These are phyloP conservation scores for Calonectria pteridis DNA, from an alignment of 2,329 filamentous ascomycete species.

Conservation along the genomic window DNA sequence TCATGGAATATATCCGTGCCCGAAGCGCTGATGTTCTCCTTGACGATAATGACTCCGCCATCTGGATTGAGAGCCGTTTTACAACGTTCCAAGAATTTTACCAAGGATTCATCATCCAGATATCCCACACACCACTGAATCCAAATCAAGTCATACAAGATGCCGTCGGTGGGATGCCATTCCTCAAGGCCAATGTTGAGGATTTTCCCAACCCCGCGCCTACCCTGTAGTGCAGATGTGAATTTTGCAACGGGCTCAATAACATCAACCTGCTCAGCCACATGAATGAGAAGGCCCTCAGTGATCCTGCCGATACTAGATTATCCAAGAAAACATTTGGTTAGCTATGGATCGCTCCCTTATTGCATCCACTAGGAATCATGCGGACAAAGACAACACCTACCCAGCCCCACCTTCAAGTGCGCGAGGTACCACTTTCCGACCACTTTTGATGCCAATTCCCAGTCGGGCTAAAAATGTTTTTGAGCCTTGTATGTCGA, in stretches of 20 bases:
- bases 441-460: conserved; percentile 52
- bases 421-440: conserved; percentile 43
- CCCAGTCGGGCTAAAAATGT: conserved; percentile 78
- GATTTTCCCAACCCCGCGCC: conserved; percentile 71
- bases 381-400: conserved; percentile 22
- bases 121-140: conserved; percentile 92
- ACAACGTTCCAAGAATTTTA: conserved; percentile 75
- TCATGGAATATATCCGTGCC: conserved; percentile 79
- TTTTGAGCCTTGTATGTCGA: conserved; percentile 77
- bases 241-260: conserved; percentile 90
- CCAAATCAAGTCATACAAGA: conserved; percentile 85
- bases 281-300: conserved; percentile 77
- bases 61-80: conserved; percentile 52
- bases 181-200: conserved; percentile 81
- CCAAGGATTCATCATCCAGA: conserved; percentile 79
- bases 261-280: conserved; percentile 81
- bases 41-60: conserved; percentile 51
- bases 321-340: neutral
- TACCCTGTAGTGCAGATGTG: conserved; percentile 70
- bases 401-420: conserved; percentile 57
- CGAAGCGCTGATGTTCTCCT: conserved; percentile 77
- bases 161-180: conserved; percentile 66
- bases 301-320: conserved; percentile 85
- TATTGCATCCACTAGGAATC: no score
- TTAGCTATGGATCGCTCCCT: neutral